A percentile compares a stretch with the other conserved stretches of the same genome.
Conservation (phyloP, 768 basidiomycete species). For the Dentipellis sp. region DNA sequence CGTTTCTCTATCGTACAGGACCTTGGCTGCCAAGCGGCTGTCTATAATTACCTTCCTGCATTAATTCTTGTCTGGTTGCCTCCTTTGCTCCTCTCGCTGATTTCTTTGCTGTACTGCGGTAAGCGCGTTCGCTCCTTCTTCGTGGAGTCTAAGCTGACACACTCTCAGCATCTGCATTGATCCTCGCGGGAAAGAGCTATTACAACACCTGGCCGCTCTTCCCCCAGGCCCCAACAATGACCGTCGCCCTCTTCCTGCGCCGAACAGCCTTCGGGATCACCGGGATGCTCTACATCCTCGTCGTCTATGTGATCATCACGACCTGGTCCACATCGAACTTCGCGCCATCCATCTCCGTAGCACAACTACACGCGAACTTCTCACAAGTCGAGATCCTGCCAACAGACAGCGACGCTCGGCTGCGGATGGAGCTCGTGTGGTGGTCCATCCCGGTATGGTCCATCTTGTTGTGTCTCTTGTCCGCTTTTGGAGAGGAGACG, state of each 20-base stretch:
- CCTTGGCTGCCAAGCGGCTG: slow-evolving; percentile 13
- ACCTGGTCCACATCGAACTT: slow-evolving; percentile 7
- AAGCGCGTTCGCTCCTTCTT: neutral
- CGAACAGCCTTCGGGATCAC: slow-evolving; percentile 2
- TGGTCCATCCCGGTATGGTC: slow-evolving; percentile 15
- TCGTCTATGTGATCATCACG: slow-evolving; percentile 5
- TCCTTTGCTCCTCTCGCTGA: slow-evolving; percentile 8
- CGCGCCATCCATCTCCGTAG: slow-evolving; percentile 6
- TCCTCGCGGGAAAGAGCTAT: slow-evolving; percentile 8
- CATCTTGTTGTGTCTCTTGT: slow-evolving; percentile 7
- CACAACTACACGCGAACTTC: slow-evolving; percentile 8
- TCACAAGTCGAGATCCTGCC: slow-evolving; percentile 3
- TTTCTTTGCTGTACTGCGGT: slow-evolving; percentile 11
- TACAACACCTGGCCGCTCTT: slow-evolving; percentile 4
- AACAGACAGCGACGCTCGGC: neutral
- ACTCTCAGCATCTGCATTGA: slow-evolving; percentile 6
- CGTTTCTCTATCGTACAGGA: slow-evolving; percentile 12
- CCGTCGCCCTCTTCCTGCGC: slow-evolving; percentile 6
- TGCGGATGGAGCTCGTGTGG: slow-evolving; percentile 11
- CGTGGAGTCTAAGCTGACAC: neutral
- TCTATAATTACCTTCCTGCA: slow-evolving; percentile 9
- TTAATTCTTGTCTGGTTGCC: slow-evolving; percentile 14
- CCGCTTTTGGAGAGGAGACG: slow-evolving; percentile 8
- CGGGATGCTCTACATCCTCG: slow-evolving; percentile 9
- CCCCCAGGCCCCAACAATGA: slow-evolving; percentile 8